Evolutionary conservation across 148 eudicot species (phyloP), one percentile per base, ranked within the genome.

Genomic region (Camellia lanceoleosa): DNA sequence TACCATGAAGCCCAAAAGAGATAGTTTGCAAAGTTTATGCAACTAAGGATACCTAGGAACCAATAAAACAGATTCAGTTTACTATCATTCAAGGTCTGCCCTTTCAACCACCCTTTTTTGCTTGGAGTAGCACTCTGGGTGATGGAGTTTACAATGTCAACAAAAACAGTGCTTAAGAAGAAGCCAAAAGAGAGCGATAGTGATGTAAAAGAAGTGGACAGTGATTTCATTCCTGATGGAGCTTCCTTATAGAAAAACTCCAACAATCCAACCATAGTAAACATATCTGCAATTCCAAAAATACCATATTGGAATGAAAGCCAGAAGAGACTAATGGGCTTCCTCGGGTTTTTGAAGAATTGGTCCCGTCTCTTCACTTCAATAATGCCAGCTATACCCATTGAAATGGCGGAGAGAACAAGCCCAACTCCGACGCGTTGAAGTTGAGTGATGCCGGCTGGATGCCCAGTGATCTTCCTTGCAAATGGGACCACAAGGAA

Each of bases 181-280:
- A 82, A 88, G 5, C 91, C 91, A 0, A 88, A 74, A 0, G 91
- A 84, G 12, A 82, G n/a, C 3, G 91, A 88, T 23, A 88, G 78
- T 70, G 79, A 81, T 0, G 89, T 79, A 63, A 88, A 88, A 2
- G 91, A 88, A 11, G 89, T 86, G 4, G 89, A 83, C 0, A 86
- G 76, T 0, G 91, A 88, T 71, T 75, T 82, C 91, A 88, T 88
- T 3, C 87, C 78, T 0, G 51, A 38, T 0, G 91, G 91, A 0
- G 91, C 91, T 72, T 88, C 91, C 71, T 55, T 86, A 79, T 88
- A 88, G 82, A 79, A 88, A 13, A 88, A 88, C 55, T 88, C 91
- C 64, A 86, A 55, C 19, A 84, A 59, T 8, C 91, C 91, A 41
- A 86, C 91, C 0, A 88, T 72, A 1, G 91, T 79, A 56, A 88